These are phyloP conservation scores for Angophora floribunda DNA, from an alignment of 345 rosid species.

Conservation along the genomic window DNA sequence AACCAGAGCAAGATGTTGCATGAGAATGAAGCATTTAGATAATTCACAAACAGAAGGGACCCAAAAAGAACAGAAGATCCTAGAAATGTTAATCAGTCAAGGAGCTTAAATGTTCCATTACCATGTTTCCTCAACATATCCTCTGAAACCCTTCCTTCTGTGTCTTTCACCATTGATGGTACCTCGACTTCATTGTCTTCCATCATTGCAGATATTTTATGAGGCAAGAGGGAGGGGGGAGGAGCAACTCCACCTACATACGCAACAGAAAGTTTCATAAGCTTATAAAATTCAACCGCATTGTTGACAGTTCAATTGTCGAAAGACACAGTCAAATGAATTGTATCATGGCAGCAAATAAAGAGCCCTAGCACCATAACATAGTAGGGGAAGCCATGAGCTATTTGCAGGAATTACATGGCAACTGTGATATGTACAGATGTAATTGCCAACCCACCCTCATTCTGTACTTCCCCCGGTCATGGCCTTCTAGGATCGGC, in stretches of 20 bases:
- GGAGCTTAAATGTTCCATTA: neutral
- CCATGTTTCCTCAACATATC: neutral
- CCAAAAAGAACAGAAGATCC: neutral
- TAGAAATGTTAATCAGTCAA: neutral
- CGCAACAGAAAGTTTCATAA: neutral
- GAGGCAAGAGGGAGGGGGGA: constrained; percentile 18
- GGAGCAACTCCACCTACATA: constrained; percentile 63
- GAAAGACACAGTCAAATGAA: neutral
- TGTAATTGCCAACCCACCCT: constrained; percentile 63
- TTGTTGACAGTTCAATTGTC: neutral
- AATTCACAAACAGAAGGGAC: neutral
- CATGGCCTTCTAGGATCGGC: constrained; percentile 10
- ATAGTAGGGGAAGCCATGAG: neutral
- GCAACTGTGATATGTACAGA: constrained; percentile 81
- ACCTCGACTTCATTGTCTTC: neutral
- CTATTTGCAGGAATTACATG: constrained; percentile 46
- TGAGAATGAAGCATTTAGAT: neutral
- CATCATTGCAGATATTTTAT: neutral
- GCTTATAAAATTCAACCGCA: neutral
- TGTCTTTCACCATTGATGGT: neutral
- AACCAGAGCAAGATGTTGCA: neutral
- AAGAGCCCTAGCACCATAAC: neutral
- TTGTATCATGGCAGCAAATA: neutral
- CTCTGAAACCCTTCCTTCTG: neutral
- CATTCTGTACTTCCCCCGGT: constrained; percentile 28